These are phyloP conservation scores for Fusarium sp. DNA, from an alignment of 2,329 filamentous ascomycete genomes.

Conservation along the genomic window DNA sequence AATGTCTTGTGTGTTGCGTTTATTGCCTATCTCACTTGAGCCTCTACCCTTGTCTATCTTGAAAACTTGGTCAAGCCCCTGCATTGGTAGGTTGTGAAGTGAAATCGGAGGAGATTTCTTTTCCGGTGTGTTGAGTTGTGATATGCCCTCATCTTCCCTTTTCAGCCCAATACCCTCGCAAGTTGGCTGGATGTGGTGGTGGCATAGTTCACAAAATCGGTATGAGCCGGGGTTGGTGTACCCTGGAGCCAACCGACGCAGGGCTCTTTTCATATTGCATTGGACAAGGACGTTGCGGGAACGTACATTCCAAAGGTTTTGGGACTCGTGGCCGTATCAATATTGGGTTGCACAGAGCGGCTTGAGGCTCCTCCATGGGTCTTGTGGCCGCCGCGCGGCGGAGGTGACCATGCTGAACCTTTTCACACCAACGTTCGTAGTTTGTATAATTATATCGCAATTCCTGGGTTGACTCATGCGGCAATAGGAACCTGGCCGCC, in stretches of 20 bases:
- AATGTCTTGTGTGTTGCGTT: background rate
- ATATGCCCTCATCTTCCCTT: conserved; percentile 12
- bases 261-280: background rate
- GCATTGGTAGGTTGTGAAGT: background rate
- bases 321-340: background rate
- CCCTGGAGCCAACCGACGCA: background rate
- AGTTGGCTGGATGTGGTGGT: conserved; percentile 11
- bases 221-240: background rate
- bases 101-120: conserved; percentile 1
- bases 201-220: background rate
- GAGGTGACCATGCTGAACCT: background rate
- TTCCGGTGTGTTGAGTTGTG: background rate
- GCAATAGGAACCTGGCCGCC: conserved; percentile 57
- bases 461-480: conserved; percentile 51
- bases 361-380: background rate
- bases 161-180: conserved; percentile 8
- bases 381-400: background rate
- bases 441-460: conserved; percentile 13
- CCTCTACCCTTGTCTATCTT: conserved; percentile 4
- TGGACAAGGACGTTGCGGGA: background rate
- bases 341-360: background rate
- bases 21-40: background rate
- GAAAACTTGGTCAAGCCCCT: background rate
- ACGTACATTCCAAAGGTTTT: background rate
- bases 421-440: background rate